Conservation (phyloP, 1,139 yeast genomes). For the Maudiozyma humilis region DNA sequence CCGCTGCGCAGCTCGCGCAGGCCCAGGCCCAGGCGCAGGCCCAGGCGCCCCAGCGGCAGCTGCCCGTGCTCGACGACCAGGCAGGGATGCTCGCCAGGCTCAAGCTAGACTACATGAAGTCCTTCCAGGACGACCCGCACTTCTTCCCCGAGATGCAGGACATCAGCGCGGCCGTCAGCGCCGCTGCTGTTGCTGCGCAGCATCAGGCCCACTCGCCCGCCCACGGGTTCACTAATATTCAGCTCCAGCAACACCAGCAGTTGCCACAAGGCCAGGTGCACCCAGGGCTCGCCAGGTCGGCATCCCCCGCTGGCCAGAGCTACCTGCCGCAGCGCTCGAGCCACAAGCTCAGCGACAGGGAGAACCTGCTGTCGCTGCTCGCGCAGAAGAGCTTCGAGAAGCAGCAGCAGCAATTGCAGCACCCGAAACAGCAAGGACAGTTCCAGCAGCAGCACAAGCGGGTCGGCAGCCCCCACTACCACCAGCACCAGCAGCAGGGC, state of each 20-base stretch:
- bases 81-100: conserved; percentile 20
- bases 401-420: conserved; percentile 15
- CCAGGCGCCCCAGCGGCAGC: conserved; percentile 3
- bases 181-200: neutral
- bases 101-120: conserved; percentile 22
- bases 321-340: conserved; percentile 7
- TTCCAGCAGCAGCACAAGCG: conserved; percentile 12
- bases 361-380: conserved; percentile 14
- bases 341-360: conserved; percentile 10
- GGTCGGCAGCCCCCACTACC: conserved; percentile 6
- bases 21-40: neutral
- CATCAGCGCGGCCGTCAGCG: conserved; percentile 2
- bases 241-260: conserved; percentile 7
- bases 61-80: conserved; percentile 15
- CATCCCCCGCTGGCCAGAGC: conserved; percentile 2
- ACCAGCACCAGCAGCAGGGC: conserved; percentile 14
- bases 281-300: conserved; percentile 1
- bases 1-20: neutral
- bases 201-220: neutral
- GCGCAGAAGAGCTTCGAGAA: conserved; percentile 18
- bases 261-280: conserved; percentile 1
- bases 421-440: conserved; percentile 19
- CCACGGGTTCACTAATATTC: conserved; percentile 1
- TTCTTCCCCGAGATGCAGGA: conserved; percentile 22
- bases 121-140: conserved; percentile 23